These are phyloP conservation scores for Teunomyces gatunensis DNA, from an alignment of 805 yeast genomes.

Conservation along the genomic window DNA sequence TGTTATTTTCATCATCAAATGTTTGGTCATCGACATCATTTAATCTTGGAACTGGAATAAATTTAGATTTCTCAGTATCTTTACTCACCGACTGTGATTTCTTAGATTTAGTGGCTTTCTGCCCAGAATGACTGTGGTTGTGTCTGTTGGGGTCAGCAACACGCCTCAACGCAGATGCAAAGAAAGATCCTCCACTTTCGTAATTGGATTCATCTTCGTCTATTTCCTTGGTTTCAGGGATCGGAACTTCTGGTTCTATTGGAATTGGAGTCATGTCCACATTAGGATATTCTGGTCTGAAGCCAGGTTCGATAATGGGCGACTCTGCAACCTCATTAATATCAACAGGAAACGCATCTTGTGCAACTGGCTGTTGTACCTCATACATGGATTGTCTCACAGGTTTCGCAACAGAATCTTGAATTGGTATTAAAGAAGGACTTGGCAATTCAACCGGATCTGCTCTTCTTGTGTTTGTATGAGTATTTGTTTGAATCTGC, in stretches of 20 bases:
- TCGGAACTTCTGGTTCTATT: neutral
- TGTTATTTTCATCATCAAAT: neutral
- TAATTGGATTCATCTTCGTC: neutral
- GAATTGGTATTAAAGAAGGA: neutral
- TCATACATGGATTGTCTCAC: neutral
- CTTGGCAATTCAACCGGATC: neutral
- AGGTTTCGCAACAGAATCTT: neutral
- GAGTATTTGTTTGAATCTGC: neutral
- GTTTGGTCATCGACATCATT: neutral
- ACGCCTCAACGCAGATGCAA: conserved; percentile 2
- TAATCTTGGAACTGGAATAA: conserved; percentile 5
- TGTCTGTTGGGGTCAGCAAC: neutral
- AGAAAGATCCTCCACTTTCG: neutral
- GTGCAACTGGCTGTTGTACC: neutral
- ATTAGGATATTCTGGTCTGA: neutral
- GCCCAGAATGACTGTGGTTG: too few species aligned
- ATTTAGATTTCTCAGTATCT: neutral
- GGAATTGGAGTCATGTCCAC: neutral
- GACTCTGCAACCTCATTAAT: neutral
- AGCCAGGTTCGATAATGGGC: neutral
- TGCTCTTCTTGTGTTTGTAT: neutral
- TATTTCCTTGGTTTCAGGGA: neutral
- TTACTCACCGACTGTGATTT: too few species aligned
- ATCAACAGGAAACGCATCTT: neutral
- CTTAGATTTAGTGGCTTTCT: too few species aligned